phyloP scores from a whole-genome alignment of 164 flowering plant genomes.

The Vitis amurensis region DNA sequence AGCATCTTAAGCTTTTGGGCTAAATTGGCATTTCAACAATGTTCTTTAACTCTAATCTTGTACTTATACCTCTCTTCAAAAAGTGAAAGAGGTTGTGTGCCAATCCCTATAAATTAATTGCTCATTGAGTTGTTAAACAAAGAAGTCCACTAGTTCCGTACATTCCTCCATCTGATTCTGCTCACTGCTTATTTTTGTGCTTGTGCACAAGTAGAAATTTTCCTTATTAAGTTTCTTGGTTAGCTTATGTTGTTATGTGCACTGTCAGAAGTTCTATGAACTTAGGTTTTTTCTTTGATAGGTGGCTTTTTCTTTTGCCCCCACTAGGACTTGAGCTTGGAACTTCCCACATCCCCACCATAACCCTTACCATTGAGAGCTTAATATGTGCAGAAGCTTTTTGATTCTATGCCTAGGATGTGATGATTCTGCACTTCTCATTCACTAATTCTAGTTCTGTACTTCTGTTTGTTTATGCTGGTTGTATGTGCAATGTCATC shows the following conservation, averaged over 20 bases:
- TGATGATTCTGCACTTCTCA: background rate
- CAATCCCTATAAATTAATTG: conserved; percentile 1
- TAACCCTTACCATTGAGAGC: no score
- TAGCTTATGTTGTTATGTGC: background rate
- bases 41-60: no score
- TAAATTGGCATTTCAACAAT: no score
- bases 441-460: background rate
- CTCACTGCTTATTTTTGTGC: background rate
- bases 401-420: background rate
- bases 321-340: no score
- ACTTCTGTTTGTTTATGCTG: background rate
- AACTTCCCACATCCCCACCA: no score
- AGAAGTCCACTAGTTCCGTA: background rate
- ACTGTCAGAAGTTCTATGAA: background rate
- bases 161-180: background rate
- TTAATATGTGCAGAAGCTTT: background rate
- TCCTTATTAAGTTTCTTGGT: background rate
- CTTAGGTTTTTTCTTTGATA: background rate
- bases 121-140: background rate
- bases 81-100: background rate
- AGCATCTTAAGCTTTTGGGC: background rate
- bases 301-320: no score
- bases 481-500: background rate
- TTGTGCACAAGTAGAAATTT: no score
- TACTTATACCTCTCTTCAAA: no score